Evolutionary conservation across 306 rosid species (phyloP), one percentile per base, ranked within the genome.

Genomic region (Abrus pulchellus): DNA sequence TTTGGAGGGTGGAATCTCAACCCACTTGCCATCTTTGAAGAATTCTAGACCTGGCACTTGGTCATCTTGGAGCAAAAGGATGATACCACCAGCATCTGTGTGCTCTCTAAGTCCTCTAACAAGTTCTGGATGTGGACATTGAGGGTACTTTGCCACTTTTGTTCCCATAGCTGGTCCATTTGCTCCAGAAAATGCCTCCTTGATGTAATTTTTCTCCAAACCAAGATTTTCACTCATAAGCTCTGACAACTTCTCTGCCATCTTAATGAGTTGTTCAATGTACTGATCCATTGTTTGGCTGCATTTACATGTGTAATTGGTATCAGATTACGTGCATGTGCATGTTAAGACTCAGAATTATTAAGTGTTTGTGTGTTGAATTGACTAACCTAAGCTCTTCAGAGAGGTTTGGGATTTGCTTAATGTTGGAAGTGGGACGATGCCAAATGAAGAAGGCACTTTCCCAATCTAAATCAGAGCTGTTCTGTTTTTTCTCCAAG

Each of bases 21-120:
- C 76, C 98, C 98, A 94, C 14, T 81, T 78, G 1, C 93, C 97
- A 71, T 92, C 93, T 71, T 89, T 89, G 79, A 75, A 84, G 88
- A 94, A 94, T 73, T 83, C 83, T 38, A 83, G 70, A 6, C 98
- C 98, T 0, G 97, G 97, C 2, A 94, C 91, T 78, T 86, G 76
- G 76, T 94, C 97, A 78, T 94, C 98, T 82, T 94, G 98, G 10
- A 94, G 97, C 63, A 94, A 56, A n/a, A 94, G 86, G 45, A 94
- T 92, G 63, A 94, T 94, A 8, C 98, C 98, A 64, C 98, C 98
- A 2, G 97, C 98, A 80, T 94, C 98, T 9, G 97, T 92, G 87
- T 92, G 97, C 77, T 92, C 98, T 57, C 98, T 83, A 1, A 94
- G 92, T 27, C 98, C 98, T 82, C 93, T 88, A 43, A 94, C 97